Base-by-base conservation (phyloP, 2,329 filamentous ascomycete species). In the Alternaria incomplexa region DNA sequence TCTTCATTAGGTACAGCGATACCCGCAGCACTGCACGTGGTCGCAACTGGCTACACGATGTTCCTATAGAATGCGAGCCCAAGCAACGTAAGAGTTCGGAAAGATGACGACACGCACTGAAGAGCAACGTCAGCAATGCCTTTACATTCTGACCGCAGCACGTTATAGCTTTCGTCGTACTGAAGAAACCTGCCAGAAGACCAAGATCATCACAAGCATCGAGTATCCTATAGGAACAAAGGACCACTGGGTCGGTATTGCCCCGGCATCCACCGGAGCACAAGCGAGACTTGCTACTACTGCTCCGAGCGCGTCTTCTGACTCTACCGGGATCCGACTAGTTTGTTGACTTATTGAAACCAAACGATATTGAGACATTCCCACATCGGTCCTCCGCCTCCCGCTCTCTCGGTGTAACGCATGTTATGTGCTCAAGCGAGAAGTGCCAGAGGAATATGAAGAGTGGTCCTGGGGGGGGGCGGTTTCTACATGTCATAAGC, bases 241-340 rank as follows among this genome's bases (percentile, higher is more conserved):
- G 56, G 30, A 55, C 51, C 55, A 63, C 44, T 28, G 45, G 20
- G 28, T 32, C 17, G 51, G 56, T 45, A 45, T 30, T 25, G 48
- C 36, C 28, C 40, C 20, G 45, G 45, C 51, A 56, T 25, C 56
- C 26, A 43, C 32, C 44, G 57, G 45, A 55, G 25, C n/a, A 53
- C 45, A 28, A 54, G n/a, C 28, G 20, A 45, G 20, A 55, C 48
- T 50, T 57, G 56, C 45, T 26, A 11, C 26, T 25, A 36, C 44
- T 47, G 23, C 50, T 32, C 32, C 61, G 36, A 22, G 20, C 25
- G 32, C 28, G 40, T 45, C 44, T 52, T 47, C 36, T 58, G 46
- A 30, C 50, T 25, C 52, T 40, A 64, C 36, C 53, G 36, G 55
- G 23, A 64, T 45, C 45, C 55, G 51, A 55, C 46, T 56, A 36